Percentiles rank a stretch among this genome's conserved stretches.
These are phyloP conservation scores for Prunus yedoensis DNA, from an alignment of 331 rosid species.

Conservation along the genomic window DNA sequence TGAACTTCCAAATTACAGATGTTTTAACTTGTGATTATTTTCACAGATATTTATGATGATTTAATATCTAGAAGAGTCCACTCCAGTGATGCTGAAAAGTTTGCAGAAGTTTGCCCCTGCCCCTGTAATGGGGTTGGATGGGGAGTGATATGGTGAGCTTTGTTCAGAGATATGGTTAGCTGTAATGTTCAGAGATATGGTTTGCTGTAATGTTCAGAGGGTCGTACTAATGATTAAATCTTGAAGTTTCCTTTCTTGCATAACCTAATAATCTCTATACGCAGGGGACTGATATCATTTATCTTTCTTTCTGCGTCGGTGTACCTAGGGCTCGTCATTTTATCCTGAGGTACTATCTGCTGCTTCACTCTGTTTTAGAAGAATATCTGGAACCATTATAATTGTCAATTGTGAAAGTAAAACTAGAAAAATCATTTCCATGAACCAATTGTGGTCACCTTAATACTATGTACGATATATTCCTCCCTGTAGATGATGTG, in stretches of 20 bases:
- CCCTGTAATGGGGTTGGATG: conserved; percentile 88
- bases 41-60: conserved; percentile 85
- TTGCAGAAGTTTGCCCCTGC: conserved; percentile 96
- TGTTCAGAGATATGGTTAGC: background rate
- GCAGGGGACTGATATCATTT: conserved; percentile 92
- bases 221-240: background rate
- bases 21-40: conserved; percentile 17
- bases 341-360: conserved; percentile 69
- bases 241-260: background rate
- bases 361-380: background rate
- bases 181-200: background rate
- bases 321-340: conserved; percentile 83
- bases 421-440: too few species aligned
- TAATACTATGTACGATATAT: too few species aligned
- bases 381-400: too few species aligned
- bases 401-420: too few species aligned
- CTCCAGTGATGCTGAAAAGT: conserved; percentile 96
- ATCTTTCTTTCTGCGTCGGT: conserved; percentile 58
- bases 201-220: background rate
- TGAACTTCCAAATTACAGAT: background rate
- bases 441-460: too few species aligned
- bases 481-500: too few species aligned
- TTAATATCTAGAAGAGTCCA: conserved; percentile 84
- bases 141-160: conserved; percentile 92
- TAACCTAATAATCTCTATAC: conserved; percentile 26